Evolutionary conservation across 2,329 filamentous ascomycete genomes (phyloP).

Genomic region (Microdochium trichocladiopsis): DNA sequence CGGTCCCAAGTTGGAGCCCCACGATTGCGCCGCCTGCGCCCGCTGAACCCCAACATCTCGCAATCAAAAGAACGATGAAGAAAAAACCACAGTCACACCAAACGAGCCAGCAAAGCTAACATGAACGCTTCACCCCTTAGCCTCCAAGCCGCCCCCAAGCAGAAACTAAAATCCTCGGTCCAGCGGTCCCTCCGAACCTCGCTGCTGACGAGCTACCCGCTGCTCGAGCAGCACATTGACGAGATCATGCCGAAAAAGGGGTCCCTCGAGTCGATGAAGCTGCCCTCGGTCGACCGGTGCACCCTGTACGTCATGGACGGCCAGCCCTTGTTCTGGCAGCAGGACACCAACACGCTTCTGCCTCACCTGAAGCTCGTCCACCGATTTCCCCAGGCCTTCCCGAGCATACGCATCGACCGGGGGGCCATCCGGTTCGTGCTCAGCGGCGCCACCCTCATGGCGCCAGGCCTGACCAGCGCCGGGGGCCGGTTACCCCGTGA

Average conservation of each 20-base stretch:
- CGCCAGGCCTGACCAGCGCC: conserved; percentile 77
- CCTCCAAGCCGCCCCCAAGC: conserved; percentile 71
- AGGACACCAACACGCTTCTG: conserved; percentile 66
- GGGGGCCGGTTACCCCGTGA: conserved; percentile 67
- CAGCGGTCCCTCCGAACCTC: conserved; percentile 81
- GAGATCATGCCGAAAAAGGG: conserved; percentile 93
- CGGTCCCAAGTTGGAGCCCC: too few relatives aligned
- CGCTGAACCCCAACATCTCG: too few relatives aligned
- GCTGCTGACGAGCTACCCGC: conserved; percentile 77
- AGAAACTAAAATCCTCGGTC: conserved; percentile 95
- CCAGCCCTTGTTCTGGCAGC: conserved; percentile 86
- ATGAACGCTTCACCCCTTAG: conserved; percentile 33
- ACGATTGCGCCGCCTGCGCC: too few relatives aligned
- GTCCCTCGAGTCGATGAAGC: conserved; percentile 83
- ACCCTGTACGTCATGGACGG: conserved; percentile 78
- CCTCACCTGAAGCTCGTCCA: conserved; percentile 89
- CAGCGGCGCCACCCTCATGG: conserved; percentile 91
- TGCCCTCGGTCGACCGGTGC: conserved; percentile 67
- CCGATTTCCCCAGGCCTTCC: conserved; percentile 78
- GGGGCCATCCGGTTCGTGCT: conserved; percentile 96
- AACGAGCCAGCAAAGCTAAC: neutral
- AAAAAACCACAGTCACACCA: too few relatives aligned
- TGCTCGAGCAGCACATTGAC: conserved; percentile 82
- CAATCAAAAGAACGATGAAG: too few relatives aligned
- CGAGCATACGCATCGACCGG: conserved; percentile 82